Percentiles rank a stretch among this genome's conserved stretches.
Conservation (phyloP, 2,329 filamentous ascomycete genomes). For the Colletotrichum spinosum region DNA sequence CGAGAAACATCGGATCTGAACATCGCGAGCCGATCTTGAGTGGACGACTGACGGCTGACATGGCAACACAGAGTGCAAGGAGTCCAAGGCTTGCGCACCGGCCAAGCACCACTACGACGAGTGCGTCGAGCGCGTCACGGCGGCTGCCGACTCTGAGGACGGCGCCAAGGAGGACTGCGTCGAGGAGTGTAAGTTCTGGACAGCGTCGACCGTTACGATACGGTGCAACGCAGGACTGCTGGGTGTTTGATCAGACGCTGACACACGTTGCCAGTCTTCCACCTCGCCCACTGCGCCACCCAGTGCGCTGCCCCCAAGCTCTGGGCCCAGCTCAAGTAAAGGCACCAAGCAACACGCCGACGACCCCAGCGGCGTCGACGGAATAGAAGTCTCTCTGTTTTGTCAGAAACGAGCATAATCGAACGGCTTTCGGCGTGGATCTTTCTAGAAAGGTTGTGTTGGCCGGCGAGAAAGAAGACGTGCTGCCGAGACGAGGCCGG, state of each 20-base stretch:
- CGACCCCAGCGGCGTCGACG: slow-evolving; percentile 11
- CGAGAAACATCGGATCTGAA: not conserved
- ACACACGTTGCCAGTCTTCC: slow-evolving; percentile 80
- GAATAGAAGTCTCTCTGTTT: not conserved
- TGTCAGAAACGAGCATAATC: not conserved
- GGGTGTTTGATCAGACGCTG: not conserved
- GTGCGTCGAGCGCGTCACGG: slow-evolving; percentile 93
- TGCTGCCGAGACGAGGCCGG: slow-evolving; percentile 17
- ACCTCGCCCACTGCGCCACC: slow-evolving; percentile 95
- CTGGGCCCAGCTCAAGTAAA: slow-evolving; percentile 91
- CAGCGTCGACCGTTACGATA: not conserved
- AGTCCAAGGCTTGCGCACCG: slow-evolving; percentile 85
- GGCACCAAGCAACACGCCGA: slow-evolving; percentile 1
- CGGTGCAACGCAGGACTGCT: not conserved
- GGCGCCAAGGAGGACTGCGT: slow-evolving; percentile 93
- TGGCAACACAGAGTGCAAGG: slow-evolving; percentile 79
- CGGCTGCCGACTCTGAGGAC: slow-evolving; percentile 72
- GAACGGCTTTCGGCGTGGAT: slow-evolving; percentile 25
- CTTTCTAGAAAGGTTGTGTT: slow-evolving; percentile 10
- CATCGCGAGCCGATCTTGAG: not conserved
- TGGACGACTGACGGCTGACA: slow-evolving; percentile 17
- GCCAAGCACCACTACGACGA: slow-evolving; percentile 99
- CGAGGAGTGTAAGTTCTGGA: slow-evolving; percentile 88
- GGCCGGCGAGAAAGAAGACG: slow-evolving; percentile 14
- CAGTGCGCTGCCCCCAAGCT: slow-evolving; percentile 96